Evolutionary conservation across 2,329 filamentous ascomycete genomes (phyloP).

Genomic region (Colletotrichum falcatum): DNA sequence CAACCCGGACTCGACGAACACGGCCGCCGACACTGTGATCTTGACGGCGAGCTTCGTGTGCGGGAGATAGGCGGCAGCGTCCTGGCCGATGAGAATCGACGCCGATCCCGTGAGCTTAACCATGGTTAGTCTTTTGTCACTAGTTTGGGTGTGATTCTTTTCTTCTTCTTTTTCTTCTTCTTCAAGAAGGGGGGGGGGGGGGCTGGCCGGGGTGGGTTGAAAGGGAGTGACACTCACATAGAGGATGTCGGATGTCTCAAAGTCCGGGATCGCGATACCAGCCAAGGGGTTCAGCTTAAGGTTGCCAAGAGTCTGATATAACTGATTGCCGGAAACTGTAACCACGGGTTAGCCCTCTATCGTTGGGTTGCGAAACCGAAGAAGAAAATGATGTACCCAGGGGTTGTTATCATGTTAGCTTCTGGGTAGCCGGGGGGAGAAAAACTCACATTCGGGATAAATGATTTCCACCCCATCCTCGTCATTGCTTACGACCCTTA

Average conservation of each 20-base stretch:
- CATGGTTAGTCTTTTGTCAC: conserved; percentile 5
- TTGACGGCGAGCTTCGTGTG: conserved; percentile 79
- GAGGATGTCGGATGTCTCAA: conserved; percentile 76
- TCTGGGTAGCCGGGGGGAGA: background rate
- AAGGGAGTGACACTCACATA: conserved; percentile 58
- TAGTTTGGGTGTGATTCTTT: background rate
- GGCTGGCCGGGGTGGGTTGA: too few species aligned
- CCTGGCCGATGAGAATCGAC: conserved; percentile 72
- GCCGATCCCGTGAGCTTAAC: conserved; percentile 71
- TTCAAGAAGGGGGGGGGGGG: background rate
- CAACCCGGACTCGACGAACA: conserved; percentile 74
- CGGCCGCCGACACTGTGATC: conserved; percentile 70
- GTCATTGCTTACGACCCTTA: conserved; percentile 73
- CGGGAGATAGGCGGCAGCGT: conserved; percentile 72
- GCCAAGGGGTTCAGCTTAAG: conserved; percentile 73
- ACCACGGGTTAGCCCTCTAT: background rate
- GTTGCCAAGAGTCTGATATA: conserved; percentile 89
- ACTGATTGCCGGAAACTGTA: conserved; percentile 78
- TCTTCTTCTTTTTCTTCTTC: too few species aligned
- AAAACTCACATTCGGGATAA: conserved; percentile 77
- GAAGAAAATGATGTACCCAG: background rate
- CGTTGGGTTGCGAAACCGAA: background rate
- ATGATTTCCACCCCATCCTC: conserved; percentile 64
- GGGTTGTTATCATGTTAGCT: background rate
- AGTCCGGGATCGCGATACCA: conserved; percentile 80